These are phyloP conservation scores for Fusarium sp. DNA, from an alignment of 2,329 filamentous ascomycete genomes.

Conservation along the genomic window DNA sequence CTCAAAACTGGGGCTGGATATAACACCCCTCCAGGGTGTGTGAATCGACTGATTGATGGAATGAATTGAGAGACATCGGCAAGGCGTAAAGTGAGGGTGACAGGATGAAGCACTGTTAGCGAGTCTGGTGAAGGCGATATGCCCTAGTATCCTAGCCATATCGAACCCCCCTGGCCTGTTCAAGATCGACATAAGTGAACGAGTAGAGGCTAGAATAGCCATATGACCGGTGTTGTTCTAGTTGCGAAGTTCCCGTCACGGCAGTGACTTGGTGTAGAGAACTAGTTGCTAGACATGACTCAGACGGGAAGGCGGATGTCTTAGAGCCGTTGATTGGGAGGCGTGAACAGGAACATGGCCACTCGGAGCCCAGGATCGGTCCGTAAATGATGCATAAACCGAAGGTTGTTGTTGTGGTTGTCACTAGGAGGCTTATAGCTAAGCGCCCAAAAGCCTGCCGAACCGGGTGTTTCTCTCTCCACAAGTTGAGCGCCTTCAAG, in stretches of 20 bases:
- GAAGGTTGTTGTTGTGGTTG: slow-evolving; percentile 8
- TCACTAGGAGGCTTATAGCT: background rate
- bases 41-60: background rate
- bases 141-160: background rate
- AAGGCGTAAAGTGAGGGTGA: slow-evolving; percentile 2
- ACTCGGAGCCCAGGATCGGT: slow-evolving; percentile 20
- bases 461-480: slow-evolving; percentile 14
- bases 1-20: background rate
- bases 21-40: background rate
- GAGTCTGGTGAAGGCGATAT: background rate
- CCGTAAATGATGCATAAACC: slow-evolving; percentile 31
- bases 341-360: slow-evolving; percentile 13
- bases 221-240: background rate
- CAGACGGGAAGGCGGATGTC: slow-evolving; percentile 1
- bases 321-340: slow-evolving; percentile 18
- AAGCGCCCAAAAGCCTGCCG: slow-evolving; percentile 1
- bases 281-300: background rate
- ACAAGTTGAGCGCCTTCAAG: slow-evolving; percentile 7
- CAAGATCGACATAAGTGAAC: slow-evolving; percentile 21
- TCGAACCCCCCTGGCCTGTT: slow-evolving; percentile 6
- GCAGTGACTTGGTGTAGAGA: background rate
- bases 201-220: background rate
- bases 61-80: background rate
- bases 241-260: background rate
- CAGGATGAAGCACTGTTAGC: background rate